Evolutionary conservation across 2,329 filamentous ascomycete species (phyloP), one percentile per base, ranked within the genome.

Genomic region (Fusarium sambucinum): DNA sequence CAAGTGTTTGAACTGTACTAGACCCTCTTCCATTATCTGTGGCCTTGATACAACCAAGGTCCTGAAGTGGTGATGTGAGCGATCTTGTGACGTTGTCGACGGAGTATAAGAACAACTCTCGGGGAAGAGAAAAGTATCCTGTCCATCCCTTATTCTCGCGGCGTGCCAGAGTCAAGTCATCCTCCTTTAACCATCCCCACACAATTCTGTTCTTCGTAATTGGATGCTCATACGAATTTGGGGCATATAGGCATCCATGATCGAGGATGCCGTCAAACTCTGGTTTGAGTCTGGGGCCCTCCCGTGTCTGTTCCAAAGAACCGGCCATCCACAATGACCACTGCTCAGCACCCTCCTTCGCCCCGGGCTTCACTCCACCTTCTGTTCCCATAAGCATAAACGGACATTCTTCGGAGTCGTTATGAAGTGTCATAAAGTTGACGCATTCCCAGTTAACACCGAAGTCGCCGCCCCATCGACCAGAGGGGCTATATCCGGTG

Each of bases 401-500:
- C 32, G 83, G 38, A 70, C 73, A 13, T 12, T 76, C 70, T 3
- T 75, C 58, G 5, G 37, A 45, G 6, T 66, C 69, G 17, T 81
- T 77, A 1, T 58, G 68, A 17, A 85, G 73, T 0, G 80, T 81
- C 66, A 82, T 73, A 45, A 85, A 79, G 65, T 83, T 85, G 23
- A 78, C 80, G 12, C 82, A 82, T 64, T 86, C 84, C 83, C 83
- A 85, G 52, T 86, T 86, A 12, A 80, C 75, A 0, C 84, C 84
- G 13, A 84, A 76, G 44, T 86, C 82, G 4, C 84, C 82, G 1
- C 79, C 81, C 83, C 84, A 86, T 46, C 76, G 74, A 1, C 81
- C 81, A 0, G 69, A 64, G 1, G 61, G 79, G 72, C 73, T 73
- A 29, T 78, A 76, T 25, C 81, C 81, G 11, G 79, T 66, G 0